A percentile compares a stretch with the other conserved stretches of the same genome.
Conservation (phyloP, 1,139 yeast species). For the Taiozyma sp. region DNA sequence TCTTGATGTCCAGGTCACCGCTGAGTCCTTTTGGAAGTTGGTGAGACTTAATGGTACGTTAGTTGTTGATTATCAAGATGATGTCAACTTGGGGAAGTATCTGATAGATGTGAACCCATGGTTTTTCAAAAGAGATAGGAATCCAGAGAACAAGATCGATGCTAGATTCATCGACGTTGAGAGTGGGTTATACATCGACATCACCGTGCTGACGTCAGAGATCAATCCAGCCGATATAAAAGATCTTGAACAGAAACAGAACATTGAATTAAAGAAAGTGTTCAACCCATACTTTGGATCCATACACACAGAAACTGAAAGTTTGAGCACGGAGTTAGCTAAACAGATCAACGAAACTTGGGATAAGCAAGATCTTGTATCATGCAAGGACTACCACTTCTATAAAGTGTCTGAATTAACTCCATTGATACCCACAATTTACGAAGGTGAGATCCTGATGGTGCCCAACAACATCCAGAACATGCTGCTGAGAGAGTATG, state of each 20-base stretch:
- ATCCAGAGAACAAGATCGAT: slow-evolving; percentile 49
- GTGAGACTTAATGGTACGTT: slow-evolving; percentile 40
- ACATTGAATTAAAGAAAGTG: slow-evolving; percentile 26
- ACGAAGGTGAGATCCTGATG: slow-evolving; percentile 44
- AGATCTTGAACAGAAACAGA: slow-evolving; percentile 14
- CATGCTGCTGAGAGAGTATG: slow-evolving; percentile 40
- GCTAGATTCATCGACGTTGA: slow-evolving; percentile 54
- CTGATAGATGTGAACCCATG: slow-evolving; percentile 45
- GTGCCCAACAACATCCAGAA: slow-evolving; percentile 37
- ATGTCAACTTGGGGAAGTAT: slow-evolving; percentile 38
- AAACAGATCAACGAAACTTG: slow-evolving; percentile 40
- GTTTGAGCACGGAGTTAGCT: slow-evolving; percentile 68
- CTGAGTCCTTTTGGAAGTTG: slow-evolving; percentile 36
- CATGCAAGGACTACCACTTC: slow-evolving; percentile 50
- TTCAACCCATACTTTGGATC: slow-evolving; percentile 35
- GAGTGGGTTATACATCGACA: slow-evolving; percentile 56
- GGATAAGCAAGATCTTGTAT: slow-evolving; percentile 27
- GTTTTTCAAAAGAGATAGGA: slow-evolving; percentile 31
- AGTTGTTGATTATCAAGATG: slow-evolving; percentile 43
- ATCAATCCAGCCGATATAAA: slow-evolving; percentile 16
- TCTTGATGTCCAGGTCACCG: slow-evolving; percentile 51
- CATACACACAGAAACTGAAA: slow-evolving; percentile 30
- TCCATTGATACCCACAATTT: slow-evolving; percentile 40
- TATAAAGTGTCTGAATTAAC: slow-evolving; percentile 40
- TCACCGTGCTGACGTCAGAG: slow-evolving; percentile 35